Evolutionary conservation across 768 basidiomycete genomes (phyloP), one percentile per base, ranked within the genome.

Genomic region (Leccinum aurantiacum): DNA sequence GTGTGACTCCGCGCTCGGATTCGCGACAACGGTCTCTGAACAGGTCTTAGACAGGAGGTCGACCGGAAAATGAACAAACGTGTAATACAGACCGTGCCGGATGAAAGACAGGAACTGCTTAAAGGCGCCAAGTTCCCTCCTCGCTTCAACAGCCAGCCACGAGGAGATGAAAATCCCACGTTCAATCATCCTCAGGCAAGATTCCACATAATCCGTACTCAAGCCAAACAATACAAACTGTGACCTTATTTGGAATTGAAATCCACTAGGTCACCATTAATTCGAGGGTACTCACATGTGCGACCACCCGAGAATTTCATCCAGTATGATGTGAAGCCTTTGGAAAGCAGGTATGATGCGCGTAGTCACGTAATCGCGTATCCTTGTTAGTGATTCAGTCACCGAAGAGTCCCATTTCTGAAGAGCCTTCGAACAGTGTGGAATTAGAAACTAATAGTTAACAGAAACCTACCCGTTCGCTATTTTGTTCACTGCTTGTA

Each of bases 331-430:
- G 68, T 90, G 84, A 37, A 93, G 72, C 33, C 92, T 84, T 71
- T 94, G 91, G 55, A 85, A 84, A 31, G 90, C 90, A 29, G 89
- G 89, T 8, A 84, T 81, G 31, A 91, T 74, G 53, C 84, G 83
- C 63, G 87, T 83, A 67, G 89, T 88, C 19, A 88, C 80, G 67
- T 80, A 84, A 70, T 93, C 89, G 55, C 90, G 88, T 58, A 93
- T 75, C 69, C 85, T 90, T 33, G 80, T 77, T 54, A 94, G 72
- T 15, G 89, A 84, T 61, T 92, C 89, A 10, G 79, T 78, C 64
- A 92, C 82, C 4, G 84, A 85, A 2, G 83, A 78, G 69, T 93
- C 91, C 91, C 91, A 94, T 71, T 91, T 91, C 69, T 87, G 86
- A 58, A 93, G 79, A 51, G 86, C 85, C 91, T 93, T 63, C 53